Evolutionary conservation across 306 rosid species (phyloP), one percentile per base, ranked within the genome.

Genomic region (Prunus mongolica): DNA sequence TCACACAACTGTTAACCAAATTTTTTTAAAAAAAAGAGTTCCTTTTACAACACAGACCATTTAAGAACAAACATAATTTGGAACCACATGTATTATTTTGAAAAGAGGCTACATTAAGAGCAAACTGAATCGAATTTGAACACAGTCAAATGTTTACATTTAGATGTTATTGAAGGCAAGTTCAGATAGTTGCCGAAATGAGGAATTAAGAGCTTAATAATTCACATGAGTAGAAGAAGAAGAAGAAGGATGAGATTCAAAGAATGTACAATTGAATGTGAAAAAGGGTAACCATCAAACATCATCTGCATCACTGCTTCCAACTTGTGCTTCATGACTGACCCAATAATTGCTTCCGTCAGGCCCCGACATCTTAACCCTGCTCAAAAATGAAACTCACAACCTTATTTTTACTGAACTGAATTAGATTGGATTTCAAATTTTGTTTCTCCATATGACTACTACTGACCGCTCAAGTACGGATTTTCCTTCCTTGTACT

Each of bases 221-320:
- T 57, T 64, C 79, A 83, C 83, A 87, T 74, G 76, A 77, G 75
- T 61, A 44, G 86, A 81, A 81, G 78, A 79, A 74, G 41, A 32
- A 32, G 38, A 32, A 60, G 78, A 77, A 77, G 60, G 58, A 65
- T 65, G 79, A n/a, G 76, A 82, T 82, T 78, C 76, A 66, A 64
- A 72, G 91, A 86, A 85, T 88, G 86, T 87, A 89, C 93, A 88
- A 51, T 85, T 84, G 80, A 51, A 72, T 78, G 74, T 80, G 16
- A 5, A 63, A 44, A 56, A 25, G 51, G 73, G 49, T 69, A 73
- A 11, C 3, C 52, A 80, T 76, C 84, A 91, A 67, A 76, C 91
- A 49, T 93, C 98, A 65, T 93, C 97, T 65, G 91, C 96, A 79
- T 93, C 98, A 80, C 97, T 91, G 87, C 92, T 90, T 51, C 89